Conservation (phyloP, 441 rosid species). For the Biscutella laevigata region DNA sequence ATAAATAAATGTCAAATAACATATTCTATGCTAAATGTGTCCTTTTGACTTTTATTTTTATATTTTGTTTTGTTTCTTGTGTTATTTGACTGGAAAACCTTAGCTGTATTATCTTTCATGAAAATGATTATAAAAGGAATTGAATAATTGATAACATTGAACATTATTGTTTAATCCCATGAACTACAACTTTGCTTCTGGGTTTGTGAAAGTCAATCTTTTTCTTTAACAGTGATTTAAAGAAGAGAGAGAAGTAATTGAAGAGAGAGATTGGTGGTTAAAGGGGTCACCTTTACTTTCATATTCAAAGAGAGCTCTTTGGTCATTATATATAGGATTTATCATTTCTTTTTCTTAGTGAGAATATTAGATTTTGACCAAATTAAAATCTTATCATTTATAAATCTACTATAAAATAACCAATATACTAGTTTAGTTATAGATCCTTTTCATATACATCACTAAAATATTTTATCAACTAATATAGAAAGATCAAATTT, state of each 20-base stretch:
- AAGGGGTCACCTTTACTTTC: conserved; percentile 21
- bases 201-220: conserved; percentile 57
- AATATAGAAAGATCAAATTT: no score
- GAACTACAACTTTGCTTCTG: conserved; percentile 22
- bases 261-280: conserved; percentile 26
- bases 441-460: no score
- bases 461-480: no score
- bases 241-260: conserved; percentile 4
- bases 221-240: conserved; percentile 31
- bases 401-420: no score
- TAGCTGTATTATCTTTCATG: not conserved
- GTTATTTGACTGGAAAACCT: conserved; percentile 14
- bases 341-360: not conserved
- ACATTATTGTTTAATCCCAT: conserved; percentile 1
- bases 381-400: no score
- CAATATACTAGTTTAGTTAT: no score
- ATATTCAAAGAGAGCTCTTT: conserved; percentile 12
- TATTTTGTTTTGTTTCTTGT: not conserved
- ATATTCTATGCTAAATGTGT: conserved; percentile 12
- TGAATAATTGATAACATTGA: not conserved
- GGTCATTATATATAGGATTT: not conserved
- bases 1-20: conserved; percentile 8
- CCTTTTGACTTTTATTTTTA: conserved; percentile 2
- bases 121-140: conserved; percentile 9
- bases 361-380: no score